A percentile compares a stretch with the other conserved stretches of the same genome.
Evolutionary conservation across 2,329 filamentous ascomycete species (phyloP).

Genomic region (Colletotrichum nymphaeae): DNA sequence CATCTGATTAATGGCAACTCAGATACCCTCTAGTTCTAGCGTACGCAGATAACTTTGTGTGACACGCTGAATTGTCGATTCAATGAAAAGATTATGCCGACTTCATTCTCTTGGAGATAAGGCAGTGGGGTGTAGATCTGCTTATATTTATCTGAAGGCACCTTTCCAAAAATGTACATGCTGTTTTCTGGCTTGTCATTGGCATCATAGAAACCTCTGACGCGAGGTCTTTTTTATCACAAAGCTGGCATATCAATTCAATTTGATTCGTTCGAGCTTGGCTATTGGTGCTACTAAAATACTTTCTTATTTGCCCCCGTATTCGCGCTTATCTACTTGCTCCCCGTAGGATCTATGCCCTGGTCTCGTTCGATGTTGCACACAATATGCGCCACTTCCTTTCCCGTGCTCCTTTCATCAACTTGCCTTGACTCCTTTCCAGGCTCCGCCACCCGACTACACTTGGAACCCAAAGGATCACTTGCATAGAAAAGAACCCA

Average conservation of each 20-base stretch:
- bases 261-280: not conserved
- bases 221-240: not conserved
- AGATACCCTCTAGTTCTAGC: not conserved
- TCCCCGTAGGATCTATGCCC: not conserved
- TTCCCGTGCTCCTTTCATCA: not conserved
- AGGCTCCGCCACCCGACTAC: no score
- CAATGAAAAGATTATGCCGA: not conserved
- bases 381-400: not conserved
- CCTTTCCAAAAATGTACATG: not conserved
- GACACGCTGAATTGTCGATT: rapidly evolving
- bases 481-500: no score
- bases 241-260: not conserved
- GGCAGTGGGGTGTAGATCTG: not conserved
- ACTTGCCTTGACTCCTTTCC: no score
- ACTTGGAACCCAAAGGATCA: no score
- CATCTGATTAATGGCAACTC: not conserved
- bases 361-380: not conserved
- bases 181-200: not conserved
- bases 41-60: not conserved
- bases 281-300: not conserved
- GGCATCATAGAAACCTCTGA: no score
- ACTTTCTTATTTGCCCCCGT: not conserved
- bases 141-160: rapidly evolving
- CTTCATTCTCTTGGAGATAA: not conserved
- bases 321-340: not conserved